Conservation (phyloP, 2,329 filamentous ascomycete genomes). For the Trichophyton benhamiae region DNA sequence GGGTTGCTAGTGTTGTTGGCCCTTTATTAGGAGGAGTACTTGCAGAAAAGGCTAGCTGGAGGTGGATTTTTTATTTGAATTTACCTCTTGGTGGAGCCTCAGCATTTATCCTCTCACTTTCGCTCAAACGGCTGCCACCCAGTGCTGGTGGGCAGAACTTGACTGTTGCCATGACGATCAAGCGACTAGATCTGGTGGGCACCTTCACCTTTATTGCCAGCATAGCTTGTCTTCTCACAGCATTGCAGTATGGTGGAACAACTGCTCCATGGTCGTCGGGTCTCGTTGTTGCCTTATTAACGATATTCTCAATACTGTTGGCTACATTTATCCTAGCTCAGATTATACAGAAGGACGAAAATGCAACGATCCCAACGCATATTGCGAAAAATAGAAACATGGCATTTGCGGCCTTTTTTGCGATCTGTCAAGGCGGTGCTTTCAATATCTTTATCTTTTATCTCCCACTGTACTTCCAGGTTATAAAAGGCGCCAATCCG, state of each 20-base stretch:
- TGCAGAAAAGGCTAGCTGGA: slow-evolving; percentile 24
- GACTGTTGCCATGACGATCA: slow-evolving; percentile 14
- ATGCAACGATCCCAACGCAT: slow-evolving; percentile 25
- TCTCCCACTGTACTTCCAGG: slow-evolving; percentile 27
- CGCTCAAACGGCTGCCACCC: slow-evolving; percentile 15
- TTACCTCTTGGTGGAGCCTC: slow-evolving; percentile 20
- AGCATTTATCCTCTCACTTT: slow-evolving; percentile 17
- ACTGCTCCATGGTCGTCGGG: slow-evolving; percentile 34
- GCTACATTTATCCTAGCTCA: slow-evolving; percentile 27
- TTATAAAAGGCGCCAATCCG: slow-evolving; percentile 23
- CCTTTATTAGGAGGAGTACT: slow-evolving; percentile 22
- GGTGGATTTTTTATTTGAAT: slow-evolving; percentile 30
- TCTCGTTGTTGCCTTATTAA: slow-evolving; percentile 36
- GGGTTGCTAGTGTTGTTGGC: slow-evolving; percentile 12
- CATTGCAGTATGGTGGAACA: slow-evolving; percentile 37
- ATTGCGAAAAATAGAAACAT: slow-evolving; percentile 22
- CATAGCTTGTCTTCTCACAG: slow-evolving; percentile 35
- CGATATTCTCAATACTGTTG: slow-evolving; percentile 39
- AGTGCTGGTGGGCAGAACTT: slow-evolving; percentile 14
- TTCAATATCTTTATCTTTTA: slow-evolving; percentile 21
- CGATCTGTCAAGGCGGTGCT: slow-evolving; percentile 17
- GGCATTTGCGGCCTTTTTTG: slow-evolving; percentile 19
- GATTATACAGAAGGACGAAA: slow-evolving; percentile 25
- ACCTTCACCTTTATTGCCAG: slow-evolving; percentile 35
- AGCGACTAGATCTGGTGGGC: slow-evolving; percentile 31